Evolutionary conservation across 2,329 filamentous ascomycete genomes (phyloP).

Genomic region (Diplodia corticola): DNA sequence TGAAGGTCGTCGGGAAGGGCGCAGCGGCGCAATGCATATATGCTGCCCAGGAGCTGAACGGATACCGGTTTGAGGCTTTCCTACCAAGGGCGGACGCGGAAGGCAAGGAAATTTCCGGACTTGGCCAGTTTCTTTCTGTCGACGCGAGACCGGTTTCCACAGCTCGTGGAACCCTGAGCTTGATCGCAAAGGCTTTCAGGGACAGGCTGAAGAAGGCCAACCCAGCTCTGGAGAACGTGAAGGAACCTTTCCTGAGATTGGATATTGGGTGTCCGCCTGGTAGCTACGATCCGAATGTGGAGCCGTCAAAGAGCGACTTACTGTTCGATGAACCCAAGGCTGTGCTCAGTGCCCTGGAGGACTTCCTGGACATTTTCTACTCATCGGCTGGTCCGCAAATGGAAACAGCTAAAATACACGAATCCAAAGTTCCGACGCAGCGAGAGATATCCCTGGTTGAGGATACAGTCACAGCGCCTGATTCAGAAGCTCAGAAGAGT

Average conservation of each 20-base stretch:
- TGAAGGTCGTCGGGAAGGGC: conserved; percentile 63
- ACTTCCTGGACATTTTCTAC: conserved; percentile 47
- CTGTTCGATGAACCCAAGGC: conserved; percentile 60
- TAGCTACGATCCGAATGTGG: conserved; percentile 71
- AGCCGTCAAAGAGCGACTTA: conserved; percentile 71
- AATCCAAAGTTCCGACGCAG: background rate
- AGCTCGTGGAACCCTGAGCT: conserved; percentile 59
- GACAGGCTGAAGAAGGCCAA: conserved; percentile 43
- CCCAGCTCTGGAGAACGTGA: conserved; percentile 34
- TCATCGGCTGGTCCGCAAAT: conserved; percentile 24
- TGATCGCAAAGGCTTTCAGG: conserved; percentile 57
- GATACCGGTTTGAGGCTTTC: conserved; percentile 57
- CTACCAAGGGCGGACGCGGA: conserved; percentile 56
- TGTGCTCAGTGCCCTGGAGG: conserved; percentile 47
- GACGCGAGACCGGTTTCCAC: conserved; percentile 66
- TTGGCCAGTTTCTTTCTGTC: conserved; percentile 63
- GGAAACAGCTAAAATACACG: background rate
- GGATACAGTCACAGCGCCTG: conserved; percentile 24
- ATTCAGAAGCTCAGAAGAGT: background rate
- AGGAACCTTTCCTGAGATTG: conserved; percentile 63
- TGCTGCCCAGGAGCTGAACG: conserved; percentile 37
- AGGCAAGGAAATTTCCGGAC: conserved; percentile 40
- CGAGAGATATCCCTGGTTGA: background rate
- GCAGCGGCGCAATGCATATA: conserved; percentile 57
- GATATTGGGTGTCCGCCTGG: conserved; percentile 62